Evolutionary conservation across 768 basidiomycete species (phyloP).

Genomic region (Phylloporus sp.): DNA sequence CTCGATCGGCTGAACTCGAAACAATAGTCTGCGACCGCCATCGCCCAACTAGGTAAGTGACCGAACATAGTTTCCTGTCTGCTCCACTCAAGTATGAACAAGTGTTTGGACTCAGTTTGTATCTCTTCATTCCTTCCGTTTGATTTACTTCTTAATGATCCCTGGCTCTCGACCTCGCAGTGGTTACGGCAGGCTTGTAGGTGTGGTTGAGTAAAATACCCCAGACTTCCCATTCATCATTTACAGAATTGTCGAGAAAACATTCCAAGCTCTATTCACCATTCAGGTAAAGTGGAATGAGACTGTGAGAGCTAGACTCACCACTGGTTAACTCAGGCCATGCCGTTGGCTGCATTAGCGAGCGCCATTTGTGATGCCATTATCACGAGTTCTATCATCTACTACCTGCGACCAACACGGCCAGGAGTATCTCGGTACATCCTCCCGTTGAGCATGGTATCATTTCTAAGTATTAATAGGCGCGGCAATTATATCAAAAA

Average conservation of each 20-base stretch:
- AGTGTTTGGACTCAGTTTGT: conserved; percentile 18
- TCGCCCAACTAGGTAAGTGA: conserved; percentile 12
- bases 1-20: background rate
- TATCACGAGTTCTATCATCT: too few relatives aligned
- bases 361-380: too few relatives aligned
- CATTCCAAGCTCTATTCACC: background rate
- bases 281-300: conserved; percentile 1
- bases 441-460: background rate
- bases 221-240: background rate
- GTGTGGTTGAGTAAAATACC: background rate
- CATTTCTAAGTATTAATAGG: background rate
- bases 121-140: background rate
- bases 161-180: background rate
- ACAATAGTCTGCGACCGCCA: conserved; percentile 2
- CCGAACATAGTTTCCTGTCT: background rate
- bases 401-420: conserved; percentile 7
- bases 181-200: conserved; percentile 2
- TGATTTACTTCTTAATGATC: background rate
- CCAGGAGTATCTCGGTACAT: conserved; percentile 11
- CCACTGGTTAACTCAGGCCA: background rate
- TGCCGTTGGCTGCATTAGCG: conserved; percentile 6
- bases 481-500: conserved; percentile 10
- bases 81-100: background rate
- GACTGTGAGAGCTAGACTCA: background rate
- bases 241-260: conserved; percentile 10